Conservation (phyloP, 2,329 filamentous ascomycete genomes). For the Calonectria leucothoes region DNA sequence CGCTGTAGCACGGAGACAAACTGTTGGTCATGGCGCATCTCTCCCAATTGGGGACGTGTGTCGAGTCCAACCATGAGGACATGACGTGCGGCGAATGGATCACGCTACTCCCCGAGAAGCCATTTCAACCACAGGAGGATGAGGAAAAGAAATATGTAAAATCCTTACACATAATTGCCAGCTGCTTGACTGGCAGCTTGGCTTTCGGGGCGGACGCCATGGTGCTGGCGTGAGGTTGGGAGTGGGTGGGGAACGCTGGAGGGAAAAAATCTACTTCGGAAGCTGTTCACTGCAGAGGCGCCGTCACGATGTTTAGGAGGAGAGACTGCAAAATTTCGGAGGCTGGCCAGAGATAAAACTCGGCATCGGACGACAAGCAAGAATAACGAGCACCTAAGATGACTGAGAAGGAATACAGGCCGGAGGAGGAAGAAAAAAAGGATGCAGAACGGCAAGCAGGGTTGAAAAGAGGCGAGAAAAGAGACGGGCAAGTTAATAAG, state of each 20-base stretch:
- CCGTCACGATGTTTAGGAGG: not conserved
- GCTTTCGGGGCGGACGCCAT: slow-evolving; percentile 51
- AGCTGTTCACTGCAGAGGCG: not conserved
- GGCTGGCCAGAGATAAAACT: not conserved
- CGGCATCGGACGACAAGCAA: not conserved
- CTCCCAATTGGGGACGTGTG: not conserved
- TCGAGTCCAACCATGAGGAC: not conserved
- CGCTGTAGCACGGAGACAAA: not conserved
- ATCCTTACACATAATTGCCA: slow-evolving; percentile 79
- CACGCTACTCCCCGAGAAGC: not conserved
- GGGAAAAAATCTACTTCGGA: slow-evolving; percentile 5
- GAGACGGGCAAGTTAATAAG: slow-evolving; percentile 21
- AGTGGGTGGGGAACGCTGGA: slow-evolving; percentile 1
- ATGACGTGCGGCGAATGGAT: not conserved
- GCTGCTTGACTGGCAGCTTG: slow-evolving; percentile 80
- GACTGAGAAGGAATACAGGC: not conserved
- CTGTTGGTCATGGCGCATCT: not conserved
- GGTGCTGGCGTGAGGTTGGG: slow-evolving; percentile 20
- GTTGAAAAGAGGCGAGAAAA: not conserved
- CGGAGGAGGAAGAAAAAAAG: not conserved
- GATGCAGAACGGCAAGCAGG: not conserved
- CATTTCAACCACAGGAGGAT: not conserved
- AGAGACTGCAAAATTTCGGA: not conserved
- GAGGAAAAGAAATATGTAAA: not conserved
- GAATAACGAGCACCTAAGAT: not conserved